A percentile compares a stretch with the other conserved stretches of the same genome.
Evolutionary conservation across 2,329 filamentous ascomycete genomes (phyloP).

Genomic region (Alternaria ventricosa): DNA sequence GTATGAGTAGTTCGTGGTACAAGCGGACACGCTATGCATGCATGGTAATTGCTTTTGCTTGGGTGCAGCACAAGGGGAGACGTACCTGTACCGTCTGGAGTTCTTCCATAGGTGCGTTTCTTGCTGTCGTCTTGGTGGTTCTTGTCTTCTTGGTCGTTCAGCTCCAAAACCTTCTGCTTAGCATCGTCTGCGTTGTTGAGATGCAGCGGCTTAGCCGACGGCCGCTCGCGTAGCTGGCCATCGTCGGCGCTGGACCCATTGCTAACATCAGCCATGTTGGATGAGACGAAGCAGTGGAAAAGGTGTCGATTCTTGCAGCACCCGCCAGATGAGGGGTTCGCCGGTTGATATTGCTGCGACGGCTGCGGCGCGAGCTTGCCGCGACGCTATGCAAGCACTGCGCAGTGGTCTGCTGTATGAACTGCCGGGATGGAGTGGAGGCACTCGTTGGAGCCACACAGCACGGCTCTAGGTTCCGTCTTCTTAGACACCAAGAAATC

Average conservation of each 20-base stretch:
- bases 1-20: constrained; percentile 8
- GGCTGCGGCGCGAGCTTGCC: constrained; percentile 27
- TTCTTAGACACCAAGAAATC: background rate
- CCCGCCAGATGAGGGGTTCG: constrained; percentile 21
- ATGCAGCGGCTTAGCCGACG: constrained; percentile 37
- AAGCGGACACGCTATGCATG: background rate
- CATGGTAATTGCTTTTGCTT: background rate
- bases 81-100: constrained; percentile 88
- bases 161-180: constrained; percentile 55
- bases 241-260: constrained; percentile 28
- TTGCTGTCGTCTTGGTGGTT: constrained; percentile 58
- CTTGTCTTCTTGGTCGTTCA: constrained; percentile 59
- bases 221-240: constrained; percentile 41
- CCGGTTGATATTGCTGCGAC: constrained; percentile 27
- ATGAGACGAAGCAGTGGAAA: constrained; percentile 18
- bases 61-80: background rate
- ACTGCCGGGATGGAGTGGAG: constrained; percentile 27
- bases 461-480: background rate
- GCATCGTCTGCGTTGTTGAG: constrained; percentile 46
- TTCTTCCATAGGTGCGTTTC: constrained; percentile 88
- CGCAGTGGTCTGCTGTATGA: constrained; percentile 23
- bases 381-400: constrained; percentile 38
- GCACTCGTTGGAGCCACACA: constrained; percentile 11
- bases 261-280: constrained; percentile 36
- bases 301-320: constrained; percentile 20